A percentile compares a stretch with the other conserved stretches of the same genome.
These are phyloP conservation scores for Sisymbrium irio DNA, from an alignment of 345 rosid species.

Conservation along the genomic window DNA sequence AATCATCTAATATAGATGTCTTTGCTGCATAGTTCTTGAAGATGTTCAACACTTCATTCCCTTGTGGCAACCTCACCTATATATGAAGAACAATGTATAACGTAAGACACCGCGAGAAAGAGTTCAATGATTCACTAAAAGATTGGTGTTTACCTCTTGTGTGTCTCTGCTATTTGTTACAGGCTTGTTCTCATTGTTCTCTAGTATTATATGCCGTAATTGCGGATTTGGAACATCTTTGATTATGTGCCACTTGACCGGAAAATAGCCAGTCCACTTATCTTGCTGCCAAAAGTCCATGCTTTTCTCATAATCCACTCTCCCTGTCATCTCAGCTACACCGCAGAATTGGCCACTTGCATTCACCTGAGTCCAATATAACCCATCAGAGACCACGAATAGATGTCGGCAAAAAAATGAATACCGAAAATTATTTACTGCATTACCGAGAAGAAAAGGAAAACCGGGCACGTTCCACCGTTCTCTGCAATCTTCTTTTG, in stretches of 20 bases:
- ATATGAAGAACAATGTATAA: not conserved
- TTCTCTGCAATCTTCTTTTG: slow-evolving; percentile 39
- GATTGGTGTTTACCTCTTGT: slow-evolving; percentile 80
- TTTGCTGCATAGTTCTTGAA: slow-evolving; percentile 50
- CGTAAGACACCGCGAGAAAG: not conserved
- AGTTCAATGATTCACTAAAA: not conserved
- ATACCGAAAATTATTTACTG: not conserved
- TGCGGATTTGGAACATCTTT: slow-evolving; percentile 67
- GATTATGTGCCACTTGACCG: slow-evolving; percentile 67
- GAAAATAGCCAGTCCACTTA: slow-evolving; percentile 69
- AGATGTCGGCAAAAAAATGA: not conserved
- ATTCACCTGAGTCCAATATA: slow-evolving; percentile 49
- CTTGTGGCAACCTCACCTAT: slow-evolving; percentile 57
- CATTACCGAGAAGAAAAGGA: slow-evolving; percentile 65
- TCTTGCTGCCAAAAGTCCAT: slow-evolving; percentile 87
- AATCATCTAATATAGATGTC: slow-evolving; percentile 68
- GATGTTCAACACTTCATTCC: slow-evolving; percentile 59
- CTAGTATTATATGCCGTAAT: slow-evolving; percentile 57
- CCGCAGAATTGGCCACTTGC: slow-evolving; percentile 79
- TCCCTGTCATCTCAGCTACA: slow-evolving; percentile 66
- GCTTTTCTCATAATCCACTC: slow-evolving; percentile 52
- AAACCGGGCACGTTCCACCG: slow-evolving; percentile 50
- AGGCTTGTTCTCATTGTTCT: slow-evolving; percentile 69
- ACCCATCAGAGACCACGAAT: slow-evolving; percentile 2
- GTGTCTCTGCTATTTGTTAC: slow-evolving; percentile 78